Base-by-base conservation (phyloP, 495 filamentous ascomycete genomes). In the Penicillium canescens region DNA sequence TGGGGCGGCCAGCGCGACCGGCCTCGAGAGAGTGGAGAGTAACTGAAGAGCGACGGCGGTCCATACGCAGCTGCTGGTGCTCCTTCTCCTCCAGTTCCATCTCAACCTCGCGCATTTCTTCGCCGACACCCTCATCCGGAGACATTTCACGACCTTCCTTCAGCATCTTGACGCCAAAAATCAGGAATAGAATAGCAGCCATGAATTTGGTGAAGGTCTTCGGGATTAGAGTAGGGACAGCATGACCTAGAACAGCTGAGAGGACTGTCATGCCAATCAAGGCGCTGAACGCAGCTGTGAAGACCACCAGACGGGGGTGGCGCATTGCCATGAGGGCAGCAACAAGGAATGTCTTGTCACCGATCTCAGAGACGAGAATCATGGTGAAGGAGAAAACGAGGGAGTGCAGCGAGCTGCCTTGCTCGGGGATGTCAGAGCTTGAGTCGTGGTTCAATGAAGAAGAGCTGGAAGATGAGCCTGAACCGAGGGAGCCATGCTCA, bases 241-340 rank as follows among this genome's bases (percentile, higher is more conserved):
- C 90, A 56, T 98, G 94, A 18, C 94, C 94, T 10, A 98, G 77
- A n/a, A 98, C 76, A 13, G 94, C 95, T 6, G 94, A 98, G n/a
- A 98, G 82, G 20, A 98, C 81, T 0, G 95, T 97, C 94, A 98
- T 98, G 66, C 85, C 80, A 47, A 96, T 83, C 46, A 98, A 75
- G 20, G 94, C 96, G 55, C 84, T 79, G 61, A 98, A 91, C n/a
- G 94, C 94, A 6, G 94, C 91, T 7, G 89, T 85, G 74, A 98
- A 98, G 38, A 98, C 95, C 11, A 96, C 78, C 48, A 97, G 69
- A 31, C 93, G 90, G 39, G 94, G 88, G 66, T 98, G 92, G 59
- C 96, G 91, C 94, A 98, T 98, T 2, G 94, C 94, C 94, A 98
- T 98, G 18, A 98, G 80, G 21, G 94, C 94, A 12, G 94, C 94